A percentile compares a stretch with the other conserved stretches of the same genome.
These are phyloP conservation scores for Rhodamnia argentea DNA, from an alignment of 345 rosid species.

Conservation along the genomic window DNA sequence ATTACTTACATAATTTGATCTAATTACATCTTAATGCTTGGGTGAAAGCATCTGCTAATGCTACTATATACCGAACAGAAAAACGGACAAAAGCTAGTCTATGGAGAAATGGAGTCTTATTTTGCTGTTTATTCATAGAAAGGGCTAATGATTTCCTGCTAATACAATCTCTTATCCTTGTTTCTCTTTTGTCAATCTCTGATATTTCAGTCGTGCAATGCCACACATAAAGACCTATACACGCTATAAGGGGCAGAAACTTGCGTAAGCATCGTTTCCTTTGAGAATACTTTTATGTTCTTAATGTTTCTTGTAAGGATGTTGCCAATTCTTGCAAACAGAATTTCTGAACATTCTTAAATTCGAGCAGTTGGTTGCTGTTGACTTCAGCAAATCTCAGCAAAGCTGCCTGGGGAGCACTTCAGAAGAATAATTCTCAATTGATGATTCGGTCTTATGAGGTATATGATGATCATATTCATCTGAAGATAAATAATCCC, in stretches of 20 bases:
- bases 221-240: constrained; percentile 91
- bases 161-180: neutral
- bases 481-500: neutral
- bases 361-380: constrained; percentile 66
- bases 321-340: constrained; percentile 1
- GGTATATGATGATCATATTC: constrained; percentile 18
- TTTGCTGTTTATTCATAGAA: neutral
- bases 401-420: constrained; percentile 98
- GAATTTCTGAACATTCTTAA: neutral
- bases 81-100: neutral
- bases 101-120: neutral
- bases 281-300: neutral
- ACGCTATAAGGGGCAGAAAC: constrained; percentile 70
- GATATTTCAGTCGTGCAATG: constrained; percentile 66
- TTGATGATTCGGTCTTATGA: constrained; percentile 95
- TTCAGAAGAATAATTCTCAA: constrained; percentile 89
- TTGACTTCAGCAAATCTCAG: constrained; percentile 91
- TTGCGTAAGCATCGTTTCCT: constrained; percentile 49
- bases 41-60: neutral
- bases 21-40: neutral
- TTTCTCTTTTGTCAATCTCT: neutral
- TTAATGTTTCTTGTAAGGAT: neutral
- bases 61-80: neutral
- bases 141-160: neutral
- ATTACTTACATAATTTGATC: neutral